Conservation (phyloP, 192 early-diverging fungal species). For the Gigaspora rosea region DNA sequence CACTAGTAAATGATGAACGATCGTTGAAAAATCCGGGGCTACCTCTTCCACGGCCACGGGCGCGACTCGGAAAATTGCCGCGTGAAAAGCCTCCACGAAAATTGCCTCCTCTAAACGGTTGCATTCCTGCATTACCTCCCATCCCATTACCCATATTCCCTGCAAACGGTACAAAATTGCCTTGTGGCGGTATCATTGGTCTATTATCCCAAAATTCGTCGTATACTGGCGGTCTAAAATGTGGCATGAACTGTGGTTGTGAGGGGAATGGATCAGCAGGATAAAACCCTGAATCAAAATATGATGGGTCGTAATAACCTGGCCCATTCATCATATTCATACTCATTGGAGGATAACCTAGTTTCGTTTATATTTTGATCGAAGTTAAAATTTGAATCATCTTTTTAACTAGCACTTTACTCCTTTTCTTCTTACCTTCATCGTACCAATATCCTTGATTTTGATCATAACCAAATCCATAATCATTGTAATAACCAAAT, state of each 20-base stretch:
- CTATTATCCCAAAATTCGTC: conserved; percentile 28
- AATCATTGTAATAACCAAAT: conserved; percentile 31
- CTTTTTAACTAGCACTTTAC: neutral
- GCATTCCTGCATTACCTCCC: conserved; percentile 6
- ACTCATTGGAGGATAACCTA: conserved; percentile 12
- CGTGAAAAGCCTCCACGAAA: neutral
- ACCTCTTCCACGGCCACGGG: conserved; percentile 9
- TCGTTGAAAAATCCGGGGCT: neutral
- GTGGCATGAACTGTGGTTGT: conserved; percentile 14
- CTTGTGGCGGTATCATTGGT: conserved; percentile 1
- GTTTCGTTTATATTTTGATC: neutral
- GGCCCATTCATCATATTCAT: conserved; percentile 28
- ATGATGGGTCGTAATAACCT: conserved; percentile 24
- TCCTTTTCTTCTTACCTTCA: conserved; percentile 4
- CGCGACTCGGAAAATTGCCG: neutral
- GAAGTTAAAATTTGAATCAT: neutral
- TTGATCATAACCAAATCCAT: conserved; percentile 27
- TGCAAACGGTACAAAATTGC: conserved; percentile 21
- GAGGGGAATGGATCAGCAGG: conserved; percentile 8
- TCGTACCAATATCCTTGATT: conserved; percentile 30
- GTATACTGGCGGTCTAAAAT: conserved; percentile 24
- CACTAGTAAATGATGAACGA: neutral
- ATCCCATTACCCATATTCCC: conserved; percentile 17
- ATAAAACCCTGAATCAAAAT: conserved; percentile 24
- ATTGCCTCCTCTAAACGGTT: conserved; percentile 15